Base-by-base conservation (phyloP, 441 rosid genomes). In the Gossypium schwendimanii region DNA sequence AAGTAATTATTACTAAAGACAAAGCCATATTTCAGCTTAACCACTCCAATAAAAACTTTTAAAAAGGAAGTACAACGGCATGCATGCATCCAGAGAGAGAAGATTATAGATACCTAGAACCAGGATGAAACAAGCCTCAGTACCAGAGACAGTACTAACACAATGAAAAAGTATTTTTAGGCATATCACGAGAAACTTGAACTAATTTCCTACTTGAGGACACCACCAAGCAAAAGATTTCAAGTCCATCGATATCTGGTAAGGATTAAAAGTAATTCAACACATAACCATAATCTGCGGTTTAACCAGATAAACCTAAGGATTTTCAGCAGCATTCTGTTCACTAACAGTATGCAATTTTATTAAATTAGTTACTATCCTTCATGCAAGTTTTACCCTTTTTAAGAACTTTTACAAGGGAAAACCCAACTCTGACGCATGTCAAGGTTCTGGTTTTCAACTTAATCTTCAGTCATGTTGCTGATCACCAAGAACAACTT, bases 391-490 rank as follows among this genome's bases (percentile, higher is more conserved):
- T 50, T 47, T 17, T 28, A 67, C 59, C 59, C 71, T 50, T 14
- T 6, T 50, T 50, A 28, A 49, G 23, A 50, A 50, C 23, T n/a
- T 67, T 39, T 20, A 4, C 17, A 70, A 18, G 20, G 62, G 39
- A 70, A 70, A 70, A 21, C 55, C 14, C 55, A 69, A 41, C 49
- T 23, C 63, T 33, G 58, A 33, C 69, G 3, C 36, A 21, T 64
- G 31, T 45, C 69, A 64, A 12, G 33, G 54, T 44, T 45, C 69
- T 44, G 20, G 36, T 64, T 64, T 44, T 14, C 53, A 71, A 70
- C 67, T 21, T 64, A 63, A 47, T 47, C 60, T 57, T 47, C 75
- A 33, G n/a, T 76, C 65, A 64, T 26, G 61, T 63, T 70, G 26
- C 60, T 36, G 17, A 63, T 20, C 69, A 60, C 24, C 73, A 49